These are phyloP conservation scores for Pichia paraexigua DNA, from an alignment of 805 yeast species.

Conservation along the genomic window DNA sequence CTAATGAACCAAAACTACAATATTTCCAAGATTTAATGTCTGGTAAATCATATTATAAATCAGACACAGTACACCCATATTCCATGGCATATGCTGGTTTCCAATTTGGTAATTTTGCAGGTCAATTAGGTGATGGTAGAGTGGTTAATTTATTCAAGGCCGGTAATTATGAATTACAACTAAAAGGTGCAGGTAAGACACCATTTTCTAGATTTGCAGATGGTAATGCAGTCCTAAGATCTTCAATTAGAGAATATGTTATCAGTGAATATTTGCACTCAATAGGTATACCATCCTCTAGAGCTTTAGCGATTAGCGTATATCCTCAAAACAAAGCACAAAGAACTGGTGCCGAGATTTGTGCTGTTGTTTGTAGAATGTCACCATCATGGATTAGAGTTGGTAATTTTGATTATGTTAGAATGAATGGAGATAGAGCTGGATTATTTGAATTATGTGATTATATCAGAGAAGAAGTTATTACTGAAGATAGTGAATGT, in stretches of 20 bases:
- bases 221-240: constrained; percentile 87
- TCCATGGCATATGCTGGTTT: constrained; percentile 92
- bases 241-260: constrained; percentile 81
- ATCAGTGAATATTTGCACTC: constrained; percentile 75
- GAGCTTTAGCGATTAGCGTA: constrained; percentile 67
- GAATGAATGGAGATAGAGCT: constrained; percentile 60
- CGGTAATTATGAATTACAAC: constrained; percentile 57
- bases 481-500: constrained; percentile 29
- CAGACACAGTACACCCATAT: constrained; percentile 51
- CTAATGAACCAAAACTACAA: constrained; percentile 16
- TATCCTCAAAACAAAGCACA: constrained; percentile 74
- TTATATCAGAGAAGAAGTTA: constrained; percentile 61
- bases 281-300: constrained; percentile 77
- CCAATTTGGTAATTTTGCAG: constrained; percentile 95
- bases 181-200: constrained; percentile 89
- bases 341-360: constrained; percentile 62
- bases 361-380: constrained; percentile 79
- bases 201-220: constrained; percentile 94
- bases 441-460: constrained; percentile 61
- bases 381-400: constrained; percentile 82
- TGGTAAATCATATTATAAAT: constrained; percentile 43
- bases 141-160: constrained; percentile 73
- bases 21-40: constrained; percentile 46
- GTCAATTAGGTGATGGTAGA: constrained; percentile 95
- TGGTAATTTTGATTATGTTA: constrained; percentile 80